These are phyloP conservation scores for Rhodotorula babjevae DNA, from an alignment of 768 basidiomycete genomes.

Conservation along the genomic window DNA sequence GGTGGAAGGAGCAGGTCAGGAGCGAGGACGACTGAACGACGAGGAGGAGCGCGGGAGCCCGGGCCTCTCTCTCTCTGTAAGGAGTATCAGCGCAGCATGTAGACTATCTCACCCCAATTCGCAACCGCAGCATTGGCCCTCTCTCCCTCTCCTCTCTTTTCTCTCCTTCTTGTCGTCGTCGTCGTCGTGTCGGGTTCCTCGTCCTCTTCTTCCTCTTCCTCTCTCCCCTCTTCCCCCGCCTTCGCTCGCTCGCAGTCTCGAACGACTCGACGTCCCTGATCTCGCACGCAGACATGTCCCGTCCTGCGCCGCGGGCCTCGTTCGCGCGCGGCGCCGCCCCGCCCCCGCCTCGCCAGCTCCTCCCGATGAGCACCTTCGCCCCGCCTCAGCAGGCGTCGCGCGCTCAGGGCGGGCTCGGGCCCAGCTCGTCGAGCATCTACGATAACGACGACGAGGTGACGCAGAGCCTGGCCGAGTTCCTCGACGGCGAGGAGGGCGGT, in stretches of 20 bases:
- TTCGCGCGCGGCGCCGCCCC: background rate
- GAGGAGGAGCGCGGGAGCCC: no score
- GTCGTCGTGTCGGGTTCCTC: background rate
- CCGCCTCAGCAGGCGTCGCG: background rate
- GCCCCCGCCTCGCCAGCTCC: background rate
- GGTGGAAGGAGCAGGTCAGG: constrained; percentile 1
- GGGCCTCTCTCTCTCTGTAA: no score
- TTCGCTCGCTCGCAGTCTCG: background rate
- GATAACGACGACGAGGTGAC: constrained; percentile 3
- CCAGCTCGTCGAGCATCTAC: constrained; percentile 6
- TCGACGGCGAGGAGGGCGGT: background rate
- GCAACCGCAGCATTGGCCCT: no score
- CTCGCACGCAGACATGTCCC: background rate
- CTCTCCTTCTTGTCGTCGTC: background rate
- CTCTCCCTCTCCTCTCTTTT: background rate
- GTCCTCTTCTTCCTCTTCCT: background rate
- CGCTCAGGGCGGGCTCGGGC: background rate
- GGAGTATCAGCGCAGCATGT: no score
- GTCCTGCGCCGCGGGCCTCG: background rate
- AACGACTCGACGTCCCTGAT: background rate
- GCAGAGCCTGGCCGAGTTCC: background rate
- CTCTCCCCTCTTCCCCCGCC: background rate
- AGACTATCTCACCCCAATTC: no score
- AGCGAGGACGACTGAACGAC: background rate
- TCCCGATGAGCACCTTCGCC: background rate